phyloP scores from a whole-genome alignment of 768 basidiomycete genomes.

The Imleria badia region DNA sequence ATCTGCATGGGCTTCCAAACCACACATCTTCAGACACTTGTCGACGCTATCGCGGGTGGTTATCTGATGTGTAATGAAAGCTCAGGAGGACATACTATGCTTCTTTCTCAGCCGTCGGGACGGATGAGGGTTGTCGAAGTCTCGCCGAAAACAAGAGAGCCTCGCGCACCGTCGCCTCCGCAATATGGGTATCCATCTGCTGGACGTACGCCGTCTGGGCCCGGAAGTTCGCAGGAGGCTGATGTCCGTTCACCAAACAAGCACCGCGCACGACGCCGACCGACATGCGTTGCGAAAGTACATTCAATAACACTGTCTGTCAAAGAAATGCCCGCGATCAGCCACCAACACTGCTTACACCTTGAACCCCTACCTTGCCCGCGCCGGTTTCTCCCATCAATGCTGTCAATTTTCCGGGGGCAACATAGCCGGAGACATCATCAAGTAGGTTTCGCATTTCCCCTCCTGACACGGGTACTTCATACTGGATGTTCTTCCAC shows the following conservation, averaged over 20 bases:
- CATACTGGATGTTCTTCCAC: constrained; percentile 71
- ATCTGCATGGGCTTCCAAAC: constrained; percentile 58
- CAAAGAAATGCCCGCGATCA: not conserved
- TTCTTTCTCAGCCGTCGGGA: constrained; percentile 69
- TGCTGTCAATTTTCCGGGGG: constrained; percentile 50
- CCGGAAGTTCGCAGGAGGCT: constrained; percentile 55
- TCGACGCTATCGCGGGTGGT: constrained; percentile 39
- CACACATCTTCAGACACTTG: constrained; percentile 63
- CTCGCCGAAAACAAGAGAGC: constrained; percentile 78
- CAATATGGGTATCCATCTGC: constrained; percentile 80
- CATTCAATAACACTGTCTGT: constrained; percentile 60
- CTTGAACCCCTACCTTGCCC: constrained; percentile 21
- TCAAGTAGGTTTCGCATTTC: constrained; percentile 44
- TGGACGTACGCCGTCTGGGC: constrained; percentile 58
- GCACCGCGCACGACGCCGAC: constrained; percentile 52
- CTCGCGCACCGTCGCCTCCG: constrained; percentile 75
- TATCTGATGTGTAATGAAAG: not conserved
- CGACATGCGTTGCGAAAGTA: constrained; percentile 48
- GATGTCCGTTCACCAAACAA: constrained; percentile 53
- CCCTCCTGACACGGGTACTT: constrained; percentile 43
- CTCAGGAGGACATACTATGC: constrained; percentile 57
- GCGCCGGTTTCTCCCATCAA: constrained; percentile 47
- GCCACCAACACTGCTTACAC: not conserved
- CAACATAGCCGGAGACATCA: constrained; percentile 48
- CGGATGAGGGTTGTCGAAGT: constrained; percentile 68